phyloP scores from a whole-genome alignment of 345 rosid genomes.

The Populus simonii region DNA sequence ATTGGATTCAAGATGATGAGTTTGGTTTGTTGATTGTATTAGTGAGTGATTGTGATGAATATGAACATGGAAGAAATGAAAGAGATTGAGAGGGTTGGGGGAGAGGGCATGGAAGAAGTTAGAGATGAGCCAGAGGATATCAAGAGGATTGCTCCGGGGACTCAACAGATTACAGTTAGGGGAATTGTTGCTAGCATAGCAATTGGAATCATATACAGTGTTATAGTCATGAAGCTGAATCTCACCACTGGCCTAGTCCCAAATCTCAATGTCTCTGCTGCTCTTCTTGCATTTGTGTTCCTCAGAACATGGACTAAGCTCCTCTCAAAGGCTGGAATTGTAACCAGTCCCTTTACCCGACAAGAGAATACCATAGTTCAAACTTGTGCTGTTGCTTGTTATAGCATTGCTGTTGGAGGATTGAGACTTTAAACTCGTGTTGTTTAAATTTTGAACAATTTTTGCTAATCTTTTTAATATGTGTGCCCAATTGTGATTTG shows the following conservation, averaged over 20 bases:
- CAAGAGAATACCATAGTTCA: slow-evolving; percentile 93
- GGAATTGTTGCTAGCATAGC: slow-evolving; percentile 61
- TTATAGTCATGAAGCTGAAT: no score
- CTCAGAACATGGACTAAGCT: no score
- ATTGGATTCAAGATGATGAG: neutral
- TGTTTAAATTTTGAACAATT: neutral
- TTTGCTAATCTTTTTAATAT: neutral
- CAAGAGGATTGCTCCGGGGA: no score
- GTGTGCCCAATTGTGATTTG: neutral
- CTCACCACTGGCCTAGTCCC: no score
- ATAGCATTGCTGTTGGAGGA: slow-evolving; percentile 92
- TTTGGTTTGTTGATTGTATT: neutral
- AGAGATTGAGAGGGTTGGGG: slow-evolving; percentile 32
- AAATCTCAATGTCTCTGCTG: no score
- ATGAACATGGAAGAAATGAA: slow-evolving; percentile 23
- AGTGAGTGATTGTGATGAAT: neutral
- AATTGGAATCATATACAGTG: slow-evolving; percentile 80
- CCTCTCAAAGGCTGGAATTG: slow-evolving; percentile 66
- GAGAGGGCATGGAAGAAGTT: slow-evolving; percentile 38
- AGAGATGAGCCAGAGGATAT: slow-evolving; percentile 39
- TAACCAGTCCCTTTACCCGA: slow-evolving; percentile 67
- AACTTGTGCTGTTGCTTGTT: slow-evolving; percentile 94
- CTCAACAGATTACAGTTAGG: no score
- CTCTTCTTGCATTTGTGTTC: no score
- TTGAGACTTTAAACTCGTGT: neutral